These are phyloP conservation scores for Penicillium malachiteum DNA, from an alignment of 495 filamentous ascomycete species.

Conservation along the genomic window DNA sequence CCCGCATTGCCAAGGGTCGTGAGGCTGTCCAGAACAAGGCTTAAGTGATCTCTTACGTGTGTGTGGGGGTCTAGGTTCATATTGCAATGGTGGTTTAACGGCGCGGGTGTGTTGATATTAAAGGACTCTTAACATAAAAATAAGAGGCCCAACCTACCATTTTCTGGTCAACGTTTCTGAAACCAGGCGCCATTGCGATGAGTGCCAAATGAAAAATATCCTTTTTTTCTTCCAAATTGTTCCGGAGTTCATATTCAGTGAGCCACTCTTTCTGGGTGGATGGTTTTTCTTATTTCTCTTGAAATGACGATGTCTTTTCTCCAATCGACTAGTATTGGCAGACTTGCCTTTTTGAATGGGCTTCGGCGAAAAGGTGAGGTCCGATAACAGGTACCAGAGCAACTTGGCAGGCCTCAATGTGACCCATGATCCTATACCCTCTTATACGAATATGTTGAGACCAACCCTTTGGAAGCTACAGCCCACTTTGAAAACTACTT, in stretches of 20 bases:
- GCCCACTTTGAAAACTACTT: too few relatives aligned
- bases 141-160: slow-evolving; percentile 31
- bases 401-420: too few relatives aligned
- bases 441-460: too few relatives aligned
- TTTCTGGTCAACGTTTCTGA: slow-evolving; percentile 29
- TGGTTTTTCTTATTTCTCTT: neutral
- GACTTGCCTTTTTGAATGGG: too few relatives aligned
- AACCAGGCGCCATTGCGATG: slow-evolving; percentile 33
- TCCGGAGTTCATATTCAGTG: neutral
- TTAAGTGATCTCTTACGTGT: slow-evolving; percentile 33
- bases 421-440: too few relatives aligned
- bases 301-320: neutral
- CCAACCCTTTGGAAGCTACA: too few relatives aligned
- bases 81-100: slow-evolving; percentile 38
- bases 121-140: slow-evolving; percentile 31
- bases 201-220: slow-evolving; percentile 30
- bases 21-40: slow-evolving; percentile 52
- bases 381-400: too few relatives aligned
- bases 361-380: too few relatives aligned
- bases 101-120: slow-evolving; percentile 38
- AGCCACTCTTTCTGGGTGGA: neutral
- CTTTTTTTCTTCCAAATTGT: slow-evolving; percentile 7
- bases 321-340: too few relatives aligned
- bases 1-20: slow-evolving; percentile 75
- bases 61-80: slow-evolving; percentile 33